Conservation (phyloP, 2,329 filamentous ascomycete genomes). For the Neofusicoccum sp. region DNA sequence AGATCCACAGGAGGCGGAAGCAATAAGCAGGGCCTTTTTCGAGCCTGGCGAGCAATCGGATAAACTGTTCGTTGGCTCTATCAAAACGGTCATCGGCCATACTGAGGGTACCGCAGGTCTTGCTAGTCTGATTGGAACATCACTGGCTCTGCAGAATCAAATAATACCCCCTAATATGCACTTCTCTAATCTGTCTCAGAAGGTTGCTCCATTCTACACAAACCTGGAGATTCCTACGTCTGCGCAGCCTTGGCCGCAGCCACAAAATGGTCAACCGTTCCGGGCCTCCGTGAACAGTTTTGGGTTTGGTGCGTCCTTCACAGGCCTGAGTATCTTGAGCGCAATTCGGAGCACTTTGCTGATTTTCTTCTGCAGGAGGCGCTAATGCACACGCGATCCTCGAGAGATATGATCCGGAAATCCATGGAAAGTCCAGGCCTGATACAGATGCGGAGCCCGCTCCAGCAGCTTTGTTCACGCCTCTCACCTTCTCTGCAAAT, state of each 20-base stretch:
- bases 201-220: conserved; percentile 26
- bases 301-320: conserved; percentile 23
- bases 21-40: conserved; percentile 27
- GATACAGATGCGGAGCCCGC: too few species aligned
- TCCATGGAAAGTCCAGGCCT: background rate
- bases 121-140: conserved; percentile 37
- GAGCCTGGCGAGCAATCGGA: background rate
- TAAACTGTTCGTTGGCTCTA: conserved; percentile 23
- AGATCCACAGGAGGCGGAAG: conserved; percentile 30
- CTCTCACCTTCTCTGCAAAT: conserved; percentile 23
- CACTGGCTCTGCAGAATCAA: conserved; percentile 39
- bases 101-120: conserved; percentile 39
- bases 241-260: conserved; percentile 21
- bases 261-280: conserved; percentile 2
- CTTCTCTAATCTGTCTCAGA: conserved; percentile 33
- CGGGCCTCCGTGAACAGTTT: conserved; percentile 25
- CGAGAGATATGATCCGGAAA: conserved; percentile 8
- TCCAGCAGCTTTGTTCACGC: background rate
- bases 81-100: conserved; percentile 43
- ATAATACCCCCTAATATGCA: conserved; percentile 37
- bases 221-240: conserved; percentile 21
- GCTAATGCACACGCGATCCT: conserved; percentile 24
- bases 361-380: background rate
- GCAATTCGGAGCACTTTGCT: too few species aligned
- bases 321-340: too few species aligned